phyloP scores from a whole-genome alignment of 441 rosid species.

The Adansonia madagascariensis region DNA sequence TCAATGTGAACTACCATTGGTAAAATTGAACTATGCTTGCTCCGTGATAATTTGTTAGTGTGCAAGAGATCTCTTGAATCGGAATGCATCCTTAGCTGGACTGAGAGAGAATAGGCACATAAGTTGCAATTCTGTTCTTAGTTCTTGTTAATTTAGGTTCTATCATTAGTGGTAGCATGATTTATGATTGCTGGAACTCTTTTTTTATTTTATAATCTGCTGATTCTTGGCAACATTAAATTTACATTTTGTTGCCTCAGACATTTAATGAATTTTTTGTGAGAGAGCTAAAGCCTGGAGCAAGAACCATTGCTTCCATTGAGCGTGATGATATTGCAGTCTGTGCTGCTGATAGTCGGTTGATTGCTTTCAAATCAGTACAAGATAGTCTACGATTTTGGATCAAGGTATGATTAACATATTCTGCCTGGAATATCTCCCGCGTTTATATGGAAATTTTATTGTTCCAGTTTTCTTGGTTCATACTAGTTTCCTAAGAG shows the following conservation, averaged over 20 bases:
- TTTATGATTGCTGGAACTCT: background rate
- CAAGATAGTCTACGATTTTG: conserved; percentile 78
- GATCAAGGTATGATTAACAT: conserved; percentile 67
- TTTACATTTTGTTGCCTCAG: conserved; percentile 43
- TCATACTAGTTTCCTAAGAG: background rate
- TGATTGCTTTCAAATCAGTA: conserved; percentile 76
- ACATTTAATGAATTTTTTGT: conserved; percentile 92
- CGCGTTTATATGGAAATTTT: background rate
- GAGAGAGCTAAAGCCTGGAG: conserved; percentile 83
- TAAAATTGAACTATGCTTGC: conserved; percentile 1
- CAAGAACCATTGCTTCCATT: conserved; percentile 64
- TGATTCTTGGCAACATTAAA: background rate
- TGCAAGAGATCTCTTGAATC: background rate
- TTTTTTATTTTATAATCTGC: background rate
- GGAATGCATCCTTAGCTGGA: background rate
- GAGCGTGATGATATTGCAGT: conserved; percentile 65
- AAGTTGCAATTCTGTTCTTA: background rate
- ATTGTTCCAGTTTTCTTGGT: conserved; percentile 1
- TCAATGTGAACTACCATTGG: background rate
- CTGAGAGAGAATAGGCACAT: background rate
- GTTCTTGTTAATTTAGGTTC: conserved; percentile 11
- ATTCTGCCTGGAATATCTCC: conserved; percentile 15
- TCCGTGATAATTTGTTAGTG: background rate
- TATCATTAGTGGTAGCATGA: background rate
- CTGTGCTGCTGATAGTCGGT: conserved; percentile 87